Conservation (phyloP, 2,329 filamentous ascomycete genomes). For the Aspergillus brasiliensis region DNA sequence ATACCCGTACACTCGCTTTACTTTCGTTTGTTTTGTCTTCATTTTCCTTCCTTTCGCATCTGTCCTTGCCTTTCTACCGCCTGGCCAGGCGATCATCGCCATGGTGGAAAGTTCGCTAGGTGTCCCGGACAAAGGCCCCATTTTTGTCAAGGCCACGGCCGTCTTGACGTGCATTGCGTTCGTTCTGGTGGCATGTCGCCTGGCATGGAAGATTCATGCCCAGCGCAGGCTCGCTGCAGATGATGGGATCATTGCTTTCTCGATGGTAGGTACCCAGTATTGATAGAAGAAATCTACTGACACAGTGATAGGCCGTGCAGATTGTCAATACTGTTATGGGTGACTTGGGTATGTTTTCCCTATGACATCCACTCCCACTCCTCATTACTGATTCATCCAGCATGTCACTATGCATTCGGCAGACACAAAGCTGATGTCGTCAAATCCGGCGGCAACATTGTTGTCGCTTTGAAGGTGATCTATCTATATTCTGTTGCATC, state of each 20-base stretch:
- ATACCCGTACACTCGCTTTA: too few relatives aligned
- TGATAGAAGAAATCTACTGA: background rate
- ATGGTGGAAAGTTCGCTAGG: background rate
- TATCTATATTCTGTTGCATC: background rate
- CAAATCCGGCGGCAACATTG: constrained; percentile 2
- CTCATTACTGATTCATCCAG: background rate
- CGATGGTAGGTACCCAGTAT: background rate
- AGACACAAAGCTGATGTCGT: constrained; percentile 2
- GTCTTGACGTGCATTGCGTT: constrained; percentile 3
- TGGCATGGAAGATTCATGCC: background rate
- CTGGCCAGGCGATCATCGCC: background rate
- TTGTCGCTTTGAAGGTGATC: constrained; percentile 4
- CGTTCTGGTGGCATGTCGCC: background rate
- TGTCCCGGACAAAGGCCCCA: constrained; percentile 5
- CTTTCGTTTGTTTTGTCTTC: background rate
- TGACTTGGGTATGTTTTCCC: background rate
- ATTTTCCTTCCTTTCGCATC: background rate
- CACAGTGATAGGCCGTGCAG: background rate
- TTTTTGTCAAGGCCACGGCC: constrained; percentile 4
- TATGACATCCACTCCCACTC: too few relatives aligned
- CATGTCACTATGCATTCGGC: constrained; percentile 9
- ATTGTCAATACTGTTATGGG: constrained; percentile 5
- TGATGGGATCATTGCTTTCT: background rate
- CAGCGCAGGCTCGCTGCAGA: background rate
- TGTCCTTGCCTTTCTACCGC: too few relatives aligned